Evolutionary conservation across 2,329 filamentous ascomycete species (phyloP), one percentile per base, ranked within the genome.

Genomic region (Claviceps spartinae): DNA sequence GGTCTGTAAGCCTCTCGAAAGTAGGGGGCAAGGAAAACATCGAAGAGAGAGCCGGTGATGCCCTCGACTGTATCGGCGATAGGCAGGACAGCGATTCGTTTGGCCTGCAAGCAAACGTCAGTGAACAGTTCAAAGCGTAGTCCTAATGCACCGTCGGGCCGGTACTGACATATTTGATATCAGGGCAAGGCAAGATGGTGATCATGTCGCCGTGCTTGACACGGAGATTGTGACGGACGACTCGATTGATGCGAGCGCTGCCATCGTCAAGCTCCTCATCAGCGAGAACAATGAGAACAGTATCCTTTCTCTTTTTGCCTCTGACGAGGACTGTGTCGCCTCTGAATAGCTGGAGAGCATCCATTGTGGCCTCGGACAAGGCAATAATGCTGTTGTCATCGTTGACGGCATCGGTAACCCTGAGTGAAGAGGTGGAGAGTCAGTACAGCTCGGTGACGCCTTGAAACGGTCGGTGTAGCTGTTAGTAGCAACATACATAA

Each of bases 371-470:
- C 78, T 96, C 95, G 54, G 93, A 96, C 55, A 98, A 82, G 61
- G 89, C 88, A 67, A 98, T 96, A 71, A 97, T 94, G 58, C 93
- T 97, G 83, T 98, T 98, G 75, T 98, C 93, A 85, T 98, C 93
- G 74, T 95, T 98, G 65, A 87, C 81, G 70, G 93, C 90, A 81
- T 98, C 94, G 66, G 93, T 97, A 60, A 98, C 93, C 75, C 89
- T 95, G 64, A 42, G 3, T 47, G n/a, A 6, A 47, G 34, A n/a
- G 26, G 20, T 18, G 26, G 16, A 36, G 13, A 52, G 53, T 40
- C 30, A 51, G 14, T n/a, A 47, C 16, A 8, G 46, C 44, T 13
- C 13, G 37, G n/a, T 42, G 44, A 46, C 47, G 41, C 26, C 34
- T 47, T 24, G 11, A 40, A 18, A n/a, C 41, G 6, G 24, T 24